Base-by-base conservation (phyloP, 495 filamentous ascomycete genomes). In the Hyaloscypha bicolor region DNA sequence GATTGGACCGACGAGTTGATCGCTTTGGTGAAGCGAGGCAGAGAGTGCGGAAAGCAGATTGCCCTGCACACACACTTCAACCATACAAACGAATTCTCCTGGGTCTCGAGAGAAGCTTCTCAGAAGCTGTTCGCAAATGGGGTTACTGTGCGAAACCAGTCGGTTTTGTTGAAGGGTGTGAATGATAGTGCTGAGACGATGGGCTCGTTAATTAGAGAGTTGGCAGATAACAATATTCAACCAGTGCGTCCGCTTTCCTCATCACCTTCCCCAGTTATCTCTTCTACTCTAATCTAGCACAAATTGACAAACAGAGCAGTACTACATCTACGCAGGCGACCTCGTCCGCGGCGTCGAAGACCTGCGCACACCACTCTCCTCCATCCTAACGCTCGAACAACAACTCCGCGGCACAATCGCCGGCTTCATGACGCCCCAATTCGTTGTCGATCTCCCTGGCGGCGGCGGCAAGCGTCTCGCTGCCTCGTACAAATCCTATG, bases 31-130 rank as follows among this genome's bases (percentile, higher is more conserved):
- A 76, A 82, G 59, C 73, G 76, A 63, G 85, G 81, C 22, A 77
- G 79, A 32, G 68, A 63, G 56, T 72, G 80, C 14, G 85, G 85
- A 11, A 88, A 88, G 70, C 77, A 81, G n/a, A 79, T 88, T 60
- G 84, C 84, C 19, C 68, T 85, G 60, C 86, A 88, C 67, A 89
- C 86, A 0, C 86, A 89, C 72, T 86, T 89, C 76, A 88, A 89
- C 66, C 84, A 87, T 63, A 80, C 83, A 14, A 78, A 79, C 60
- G 86, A 89, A 72, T 83, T 87, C 53, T 83, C 81, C 29, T 89
- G 86, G 86, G 74, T 88, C n/a, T 84, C 79, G 4, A 73, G 76
- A 55, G 70, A 75, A 60, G 86, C 86, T 6, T 79, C 79, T 25
- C 81, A 79, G 60, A 77, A 75, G 68, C 71, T 88, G 59, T 81